Conservation (phyloP, 768 basidiomycete species). For the Megacollybia marginata region DNA sequence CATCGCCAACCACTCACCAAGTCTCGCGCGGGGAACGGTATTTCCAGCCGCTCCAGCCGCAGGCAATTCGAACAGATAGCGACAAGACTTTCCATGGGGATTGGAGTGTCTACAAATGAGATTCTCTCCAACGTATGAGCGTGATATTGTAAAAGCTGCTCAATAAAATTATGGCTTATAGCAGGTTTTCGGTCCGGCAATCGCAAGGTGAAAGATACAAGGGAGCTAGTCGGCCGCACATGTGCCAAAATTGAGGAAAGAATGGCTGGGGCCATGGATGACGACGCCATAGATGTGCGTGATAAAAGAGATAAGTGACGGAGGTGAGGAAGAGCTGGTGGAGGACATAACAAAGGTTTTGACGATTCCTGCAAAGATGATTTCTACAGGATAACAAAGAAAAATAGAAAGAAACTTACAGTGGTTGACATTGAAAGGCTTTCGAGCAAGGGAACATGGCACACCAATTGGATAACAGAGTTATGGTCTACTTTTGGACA, state of each 20-base stretch:
- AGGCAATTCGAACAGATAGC: constrained; percentile 35
- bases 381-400: constrained; percentile 2
- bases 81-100: constrained; percentile 31
- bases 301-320: constrained; percentile 48
- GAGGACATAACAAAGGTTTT: constrained; percentile 18
- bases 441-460: constrained; percentile 47
- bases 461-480: constrained; percentile 35
- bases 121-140: constrained; percentile 34
- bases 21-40: constrained; percentile 46
- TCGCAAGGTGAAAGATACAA: constrained; percentile 35
- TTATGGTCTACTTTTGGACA: constrained; percentile 53
- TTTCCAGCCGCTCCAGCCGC: constrained; percentile 40
- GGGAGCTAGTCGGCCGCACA: constrained; percentile 23
- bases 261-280: constrained; percentile 17
- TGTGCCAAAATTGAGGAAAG: constrained; percentile 22
- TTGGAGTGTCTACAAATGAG: constrained; percentile 37
- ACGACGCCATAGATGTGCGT: constrained; percentile 20
- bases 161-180: constrained; percentile 30
- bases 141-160: constrained; percentile 34
- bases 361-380: constrained; percentile 27
- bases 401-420: constrained; percentile 28
- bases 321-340: constrained; percentile 32
- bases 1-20: constrained; percentile 24
- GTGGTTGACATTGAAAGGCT: constrained; percentile 55
- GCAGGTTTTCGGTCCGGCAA: constrained; percentile 34